A percentile compares a stretch with the other conserved stretches of the same genome.
phyloP scores from a whole-genome alignment of 2,329 filamentous ascomycete species.

The Exophiala sideris region DNA sequence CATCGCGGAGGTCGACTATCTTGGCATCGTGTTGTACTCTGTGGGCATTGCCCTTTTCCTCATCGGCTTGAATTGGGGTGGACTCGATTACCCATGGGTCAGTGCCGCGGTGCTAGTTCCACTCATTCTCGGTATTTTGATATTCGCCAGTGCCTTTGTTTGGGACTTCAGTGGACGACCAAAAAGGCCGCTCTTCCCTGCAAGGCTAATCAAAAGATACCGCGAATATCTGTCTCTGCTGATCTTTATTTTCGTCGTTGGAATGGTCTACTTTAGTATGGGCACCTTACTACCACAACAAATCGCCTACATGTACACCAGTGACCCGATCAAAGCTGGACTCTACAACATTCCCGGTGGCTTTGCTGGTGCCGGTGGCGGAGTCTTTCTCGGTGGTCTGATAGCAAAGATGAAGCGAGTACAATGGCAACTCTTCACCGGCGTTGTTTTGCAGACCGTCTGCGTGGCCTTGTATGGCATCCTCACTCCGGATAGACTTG shows the following conservation, averaged over 20 bases:
- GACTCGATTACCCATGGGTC: conserved; percentile 40
- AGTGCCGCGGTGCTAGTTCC: conserved; percentile 36
- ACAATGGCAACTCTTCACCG: not conserved
- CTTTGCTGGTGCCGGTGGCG: conserved; percentile 12
- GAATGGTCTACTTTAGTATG: not conserved
- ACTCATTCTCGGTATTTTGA: conserved; percentile 37
- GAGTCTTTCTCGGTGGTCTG: not conserved
- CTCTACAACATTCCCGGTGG: conserved; percentile 36
- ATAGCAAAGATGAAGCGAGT: conserved; percentile 7
- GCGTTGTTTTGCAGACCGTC: not conserved
- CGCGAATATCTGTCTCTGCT: not conserved
- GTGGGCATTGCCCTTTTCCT: conserved; percentile 42
- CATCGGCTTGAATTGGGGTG: conserved; percentile 43
- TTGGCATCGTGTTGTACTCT: conserved; percentile 44
- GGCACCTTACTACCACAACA: not conserved
- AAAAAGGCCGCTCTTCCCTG: conserved; percentile 34
- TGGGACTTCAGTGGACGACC: conserved; percentile 38
- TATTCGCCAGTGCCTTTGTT: conserved; percentile 36
- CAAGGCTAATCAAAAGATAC: not conserved
- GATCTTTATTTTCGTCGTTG: conserved; percentile 2
- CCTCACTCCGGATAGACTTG: not conserved
- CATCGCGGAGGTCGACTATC: conserved; percentile 44
- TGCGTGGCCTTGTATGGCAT: not conserved
- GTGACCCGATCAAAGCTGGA: conserved; percentile 36
- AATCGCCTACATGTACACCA: not conserved